Base-by-base conservation (phyloP, 352 stramenopile genomes). In the Phytophthora pinifolia region DNA sequence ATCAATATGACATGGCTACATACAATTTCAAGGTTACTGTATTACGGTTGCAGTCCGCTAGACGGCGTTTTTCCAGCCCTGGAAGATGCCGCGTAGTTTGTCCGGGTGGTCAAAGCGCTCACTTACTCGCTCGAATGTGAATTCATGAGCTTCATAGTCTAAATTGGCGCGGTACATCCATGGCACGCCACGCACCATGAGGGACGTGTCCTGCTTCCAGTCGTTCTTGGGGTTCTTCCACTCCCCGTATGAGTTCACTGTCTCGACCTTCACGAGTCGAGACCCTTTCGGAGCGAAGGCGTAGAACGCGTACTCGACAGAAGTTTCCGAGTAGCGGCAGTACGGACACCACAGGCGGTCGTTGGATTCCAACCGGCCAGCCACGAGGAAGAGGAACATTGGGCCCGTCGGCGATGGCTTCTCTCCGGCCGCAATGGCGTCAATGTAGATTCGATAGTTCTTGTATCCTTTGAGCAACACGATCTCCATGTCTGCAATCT, bases 281-380 rank as follows among this genome's bases (percentile, higher is more conserved):
- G 83, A 72, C n/a, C 69, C 62, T 33, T 68, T 39, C 4, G 83
- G 78, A 10, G 83, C 83, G 14, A 80, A 80, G 25, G 77, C 71
- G 34, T 88, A 83, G 63, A 83, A 92, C 22, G 85, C 85, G 57
- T 91, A 83, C 37, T 83, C 77, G 39, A 91, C 67, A 0, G 80
- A 77, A 5, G 88, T 50, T 29, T 91, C 72, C 13, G 79, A 77
- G 35, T 77, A 76, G 31, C 87, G 80, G 46, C 80, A 92, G 55
- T 86, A 91, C 32, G 74, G 79, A 61, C 83, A 92, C 83, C 83
- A 92, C 4, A 76, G 67, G 1, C 83, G 80, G n/a, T 83, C 70
- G 39, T 89, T 92, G 46, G 75, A 73, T 37, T 54, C 42, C 30
- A 89, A 53, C 13, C 72, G 58, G 8, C 78, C 83, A 29, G 83